Evolutionary conservation across 2,329 filamentous ascomycete species (phyloP).

Genomic region (Fusarium sp.): DNA sequence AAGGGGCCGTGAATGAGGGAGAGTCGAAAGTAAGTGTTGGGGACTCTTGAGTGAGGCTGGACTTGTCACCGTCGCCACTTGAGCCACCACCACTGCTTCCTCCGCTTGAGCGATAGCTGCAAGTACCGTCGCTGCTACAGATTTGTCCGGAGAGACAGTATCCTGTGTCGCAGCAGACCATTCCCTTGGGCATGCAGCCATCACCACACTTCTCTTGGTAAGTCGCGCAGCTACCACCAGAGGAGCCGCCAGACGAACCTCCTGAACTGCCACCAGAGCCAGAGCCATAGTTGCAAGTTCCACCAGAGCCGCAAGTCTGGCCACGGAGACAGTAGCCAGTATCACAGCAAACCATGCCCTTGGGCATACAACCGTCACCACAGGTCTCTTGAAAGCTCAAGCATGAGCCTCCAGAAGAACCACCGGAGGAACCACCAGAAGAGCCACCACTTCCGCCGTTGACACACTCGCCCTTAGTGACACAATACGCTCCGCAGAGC

Average conservation of each 20-base stretch:
- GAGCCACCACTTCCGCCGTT: slow-evolving; percentile 26
- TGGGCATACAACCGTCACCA: slow-evolving; percentile 43
- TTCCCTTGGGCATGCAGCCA: slow-evolving; percentile 44
- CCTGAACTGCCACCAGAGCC: slow-evolving; percentile 22
- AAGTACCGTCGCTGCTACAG: slow-evolving; percentile 36
- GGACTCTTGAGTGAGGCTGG: slow-evolving; percentile 12
- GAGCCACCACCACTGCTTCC: slow-evolving; percentile 12
- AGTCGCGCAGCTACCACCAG: slow-evolving; percentile 22
- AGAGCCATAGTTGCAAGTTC: slow-evolving; percentile 19
- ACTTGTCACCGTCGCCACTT: slow-evolving; percentile 12
- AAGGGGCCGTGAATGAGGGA: slow-evolving; percentile 28
- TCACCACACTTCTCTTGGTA: slow-evolving; percentile 34
- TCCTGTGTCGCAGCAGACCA: slow-evolving; percentile 39
- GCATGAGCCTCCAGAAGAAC: slow-evolving; percentile 26
- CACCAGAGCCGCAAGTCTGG: slow-evolving; percentile 38
- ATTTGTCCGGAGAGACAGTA: slow-evolving; percentile 46
- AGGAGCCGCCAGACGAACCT: slow-evolving; percentile 20
- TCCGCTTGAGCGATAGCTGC: slow-evolving; percentile 15
- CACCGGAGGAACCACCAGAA: slow-evolving; percentile 32
- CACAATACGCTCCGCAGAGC: slow-evolving; percentile 44
- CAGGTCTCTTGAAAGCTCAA: slow-evolving; percentile 35
- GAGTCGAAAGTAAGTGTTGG: slow-evolving; percentile 9
- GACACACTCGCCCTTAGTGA: slow-evolving; percentile 38
- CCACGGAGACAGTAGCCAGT: slow-evolving; percentile 46
- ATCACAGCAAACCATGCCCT: slow-evolving; percentile 41